phyloP scores from a whole-genome alignment of 2,329 filamentous ascomycete species.

The Aulographum hederae region DNA sequence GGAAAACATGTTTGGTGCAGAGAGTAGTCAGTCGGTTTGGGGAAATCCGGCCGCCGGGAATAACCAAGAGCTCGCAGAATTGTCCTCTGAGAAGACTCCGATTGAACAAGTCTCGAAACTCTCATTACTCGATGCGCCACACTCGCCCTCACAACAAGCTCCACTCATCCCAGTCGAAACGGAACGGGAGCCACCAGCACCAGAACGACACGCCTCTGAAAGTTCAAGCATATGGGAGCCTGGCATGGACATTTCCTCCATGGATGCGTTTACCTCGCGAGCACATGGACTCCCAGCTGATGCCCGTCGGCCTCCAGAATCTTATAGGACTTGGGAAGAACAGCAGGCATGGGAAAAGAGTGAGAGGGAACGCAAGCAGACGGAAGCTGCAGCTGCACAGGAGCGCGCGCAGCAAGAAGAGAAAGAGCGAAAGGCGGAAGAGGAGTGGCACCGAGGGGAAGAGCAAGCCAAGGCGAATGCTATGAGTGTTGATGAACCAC shows the following conservation, averaged over 20 bases:
- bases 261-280: slow-evolving; percentile 12
- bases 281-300: slow-evolving; percentile 9
- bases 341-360: slow-evolving; percentile 14
- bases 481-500: slow-evolving; percentile 4
- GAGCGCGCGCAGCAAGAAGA: slow-evolving; percentile 9
- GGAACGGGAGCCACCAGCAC: slow-evolving; percentile 6
- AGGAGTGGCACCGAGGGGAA: slow-evolving; percentile 10
- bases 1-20: slow-evolving; percentile 15
- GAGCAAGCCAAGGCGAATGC: slow-evolving; percentile 7
- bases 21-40: slow-evolving; percentile 21
- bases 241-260: slow-evolving; percentile 11
- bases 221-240: slow-evolving; percentile 13
- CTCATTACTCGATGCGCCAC: slow-evolving; percentile 5
- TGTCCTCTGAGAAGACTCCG: slow-evolving; percentile 22
- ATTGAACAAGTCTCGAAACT: slow-evolving; percentile 17
- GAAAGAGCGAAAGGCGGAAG: slow-evolving; percentile 11
- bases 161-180: slow-evolving; percentile 13
- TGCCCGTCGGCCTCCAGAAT: slow-evolving; percentile 6
- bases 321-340: slow-evolving; percentile 12
- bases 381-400: slow-evolving; percentile 9
- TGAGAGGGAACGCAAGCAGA: slow-evolving; percentile 10
- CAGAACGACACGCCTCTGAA: slow-evolving; percentile 8
- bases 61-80: slow-evolving; percentile 16
- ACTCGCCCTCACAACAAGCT: slow-evolving; percentile 10
- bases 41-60: slow-evolving; percentile 11